Conservation (phyloP, 495 filamentous ascomycete species). For the Penicillium turbatum region DNA sequence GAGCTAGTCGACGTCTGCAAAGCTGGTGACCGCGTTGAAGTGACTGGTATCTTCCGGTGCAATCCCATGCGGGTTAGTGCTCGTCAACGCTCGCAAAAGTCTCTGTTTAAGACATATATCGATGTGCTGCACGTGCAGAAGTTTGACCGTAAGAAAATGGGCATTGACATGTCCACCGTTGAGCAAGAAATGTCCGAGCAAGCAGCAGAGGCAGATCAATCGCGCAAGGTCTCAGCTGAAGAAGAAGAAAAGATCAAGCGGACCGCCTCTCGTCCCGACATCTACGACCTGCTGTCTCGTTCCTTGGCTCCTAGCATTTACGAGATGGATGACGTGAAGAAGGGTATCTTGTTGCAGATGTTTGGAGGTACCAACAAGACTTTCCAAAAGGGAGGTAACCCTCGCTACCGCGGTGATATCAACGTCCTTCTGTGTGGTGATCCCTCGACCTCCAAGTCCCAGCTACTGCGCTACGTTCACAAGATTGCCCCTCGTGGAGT, state of each 20-base stretch:
- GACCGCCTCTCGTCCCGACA: constrained; percentile 75
- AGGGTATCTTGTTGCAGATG: constrained; percentile 91
- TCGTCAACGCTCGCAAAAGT: constrained; percentile 85
- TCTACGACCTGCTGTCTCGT: constrained; percentile 89
- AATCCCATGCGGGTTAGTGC: constrained; percentile 95
- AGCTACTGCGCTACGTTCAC: constrained; percentile 89
- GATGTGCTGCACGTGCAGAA: constrained; percentile 96
- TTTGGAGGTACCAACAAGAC: constrained; percentile 99
- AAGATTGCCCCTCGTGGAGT: constrained; percentile 96
- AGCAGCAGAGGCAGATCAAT: constrained; percentile 69
- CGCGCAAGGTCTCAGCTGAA: constrained; percentile 79
- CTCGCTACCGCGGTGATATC: constrained; percentile 94
- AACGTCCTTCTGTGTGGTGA: constrained; percentile 96
- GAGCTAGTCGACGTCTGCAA: constrained; percentile 97
- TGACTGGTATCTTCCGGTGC: constrained; percentile 94
- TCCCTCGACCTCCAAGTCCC: constrained; percentile 93
- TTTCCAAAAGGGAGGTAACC: constrained; percentile 93
- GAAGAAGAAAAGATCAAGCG: constrained; percentile 85
- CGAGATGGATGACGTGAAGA: constrained; percentile 99
- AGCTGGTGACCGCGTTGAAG: constrained; percentile 91
- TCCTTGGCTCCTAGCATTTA: constrained; percentile 93
- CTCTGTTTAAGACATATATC: constrained; percentile 95
- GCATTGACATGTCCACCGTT: constrained; percentile 83
- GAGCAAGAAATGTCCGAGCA: constrained; percentile 80
- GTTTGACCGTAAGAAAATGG: constrained; percentile 88